phyloP scores from a whole-genome alignment of 1,284 basidiomycete genomes.

The Cryptococcus sp. region DNA sequence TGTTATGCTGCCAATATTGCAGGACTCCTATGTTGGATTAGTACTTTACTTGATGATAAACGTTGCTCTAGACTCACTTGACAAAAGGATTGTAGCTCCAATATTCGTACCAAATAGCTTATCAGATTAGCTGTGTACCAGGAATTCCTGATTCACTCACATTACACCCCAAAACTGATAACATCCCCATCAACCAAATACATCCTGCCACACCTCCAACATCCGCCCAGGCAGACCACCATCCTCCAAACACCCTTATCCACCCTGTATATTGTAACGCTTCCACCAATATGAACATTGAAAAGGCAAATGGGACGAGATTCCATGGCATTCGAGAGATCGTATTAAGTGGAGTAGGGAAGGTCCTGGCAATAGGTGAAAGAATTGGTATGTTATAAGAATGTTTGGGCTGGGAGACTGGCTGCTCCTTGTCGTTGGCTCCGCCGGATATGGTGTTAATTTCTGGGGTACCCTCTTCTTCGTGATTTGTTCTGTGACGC shows the following conservation, averaged over 20 bases:
- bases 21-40: slow-evolving; percentile 23
- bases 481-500: not conserved
- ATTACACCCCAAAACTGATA: slow-evolving; percentile 74
- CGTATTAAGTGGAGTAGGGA: slow-evolving; percentile 69
- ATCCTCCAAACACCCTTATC: slow-evolving; percentile 77
- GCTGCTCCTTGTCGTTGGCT: not conserved
- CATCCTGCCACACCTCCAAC: slow-evolving; percentile 46
- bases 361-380: slow-evolving; percentile 33
- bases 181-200: slow-evolving; percentile 53
- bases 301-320: slow-evolving; percentile 85
- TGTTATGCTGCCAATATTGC: slow-evolving; percentile 34
- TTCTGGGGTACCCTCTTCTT: not conserved
- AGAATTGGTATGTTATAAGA: not conserved
- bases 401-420: not conserved
- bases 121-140: slow-evolving; percentile 46
- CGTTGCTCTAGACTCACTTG: slow-evolving; percentile 31
- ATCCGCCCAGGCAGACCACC: slow-evolving; percentile 58
- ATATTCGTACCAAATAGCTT: slow-evolving; percentile 87
- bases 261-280: slow-evolving; percentile 80
- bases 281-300: slow-evolving; percentile 92
- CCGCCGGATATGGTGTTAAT: not conserved
- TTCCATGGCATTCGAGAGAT: slow-evolving; percentile 54
- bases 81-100: slow-evolving; percentile 87
- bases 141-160: slow-evolving; percentile 43
- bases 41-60: slow-evolving; percentile 26